Base-by-base conservation (phyloP, 1,284 basidiomycete genomes). In the Cutaneotrichosporon daszewskae region DNA sequence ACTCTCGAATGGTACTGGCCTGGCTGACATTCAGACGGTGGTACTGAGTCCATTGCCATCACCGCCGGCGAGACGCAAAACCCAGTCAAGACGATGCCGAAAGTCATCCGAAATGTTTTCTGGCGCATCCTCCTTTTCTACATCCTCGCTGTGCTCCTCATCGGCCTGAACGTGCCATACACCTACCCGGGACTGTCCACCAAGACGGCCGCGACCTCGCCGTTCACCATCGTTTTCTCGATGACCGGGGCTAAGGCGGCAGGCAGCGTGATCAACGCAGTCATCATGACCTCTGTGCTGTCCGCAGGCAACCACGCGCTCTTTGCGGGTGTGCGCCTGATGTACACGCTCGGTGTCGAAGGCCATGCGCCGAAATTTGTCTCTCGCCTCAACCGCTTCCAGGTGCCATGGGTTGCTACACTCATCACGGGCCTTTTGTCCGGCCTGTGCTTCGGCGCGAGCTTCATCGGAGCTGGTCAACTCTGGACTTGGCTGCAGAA, bases 161-260 rank as follows among this genome's bases (percentile, higher is more conserved):
- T 90, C 52, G 86, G 86, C 34, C 70, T 89, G 17, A 77, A 89
- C 46, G 84, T 87, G 3, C 80, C 85, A 2, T 85, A 79, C 34
- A 79, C 77, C 60, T 74, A 83, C 48, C 77, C 89, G 17, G 68
- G 77, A 49, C 72, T 85, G 35, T 64, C 60, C 41, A 76, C 50
- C 41, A 58, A 78, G 17, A 82, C 77, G 27, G 85, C 85, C 32
- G 77, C 80, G 3, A 79, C 79, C 3, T 86, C 83, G 13, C 87
- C 87, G 0, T 89, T 87, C 67, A 86, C 88, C 47, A 85, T 89
- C 54, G 86, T 65, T 37, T 66, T 68, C 54, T 60, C 78, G 54
- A 77, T 75, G 36, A 82, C 86, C 2, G 82, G 85, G 22, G 89
- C 90, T 68, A 80, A 79, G 54, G 76, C 74, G 4, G 71, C 89